A percentile compares a stretch with the other conserved stretches of the same genome.
phyloP scores from a whole-genome alignment of 148 eudicot genomes.

The Nepenthes gracilis region DNA sequence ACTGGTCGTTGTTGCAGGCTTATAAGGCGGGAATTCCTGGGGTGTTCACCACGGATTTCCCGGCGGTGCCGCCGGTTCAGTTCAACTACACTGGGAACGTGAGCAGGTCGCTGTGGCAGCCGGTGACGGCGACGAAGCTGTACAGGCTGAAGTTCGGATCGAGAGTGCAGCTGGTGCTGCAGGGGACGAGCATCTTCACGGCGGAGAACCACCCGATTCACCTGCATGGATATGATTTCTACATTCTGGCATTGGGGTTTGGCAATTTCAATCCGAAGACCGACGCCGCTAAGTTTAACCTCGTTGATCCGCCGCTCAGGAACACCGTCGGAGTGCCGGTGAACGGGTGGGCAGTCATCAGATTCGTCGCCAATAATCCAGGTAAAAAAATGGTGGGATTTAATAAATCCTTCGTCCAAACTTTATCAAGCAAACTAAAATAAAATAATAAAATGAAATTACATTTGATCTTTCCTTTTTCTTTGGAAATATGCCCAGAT shows the following conservation, averaged over 20 bases:
- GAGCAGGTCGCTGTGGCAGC: slow-evolving; percentile 19
- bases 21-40: slow-evolving; percentile 28
- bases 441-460: too few relatives aligned
- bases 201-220: slow-evolving; percentile 69
- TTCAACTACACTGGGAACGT: slow-evolving; percentile 38
- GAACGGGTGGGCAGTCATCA: slow-evolving; percentile 71
- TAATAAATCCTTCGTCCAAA: too few relatives aligned
- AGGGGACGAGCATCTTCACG: slow-evolving; percentile 50
- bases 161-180: slow-evolving; percentile 47
- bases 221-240: slow-evolving; percentile 60
- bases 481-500: too few relatives aligned
- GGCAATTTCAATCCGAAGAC: slow-evolving; percentile 47
- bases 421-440: too few relatives aligned
- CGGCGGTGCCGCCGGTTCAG: slow-evolving; percentile 32
- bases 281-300: slow-evolving; percentile 28
- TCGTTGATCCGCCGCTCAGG: slow-evolving; percentile 57
- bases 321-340: slow-evolving; percentile 61
- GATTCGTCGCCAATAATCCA: slow-evolving; percentile 65
- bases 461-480: too few relatives aligned
- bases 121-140: slow-evolving; percentile 41
- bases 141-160: slow-evolving; percentile 29
- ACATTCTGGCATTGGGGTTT: slow-evolving; percentile 47
- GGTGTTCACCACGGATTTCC: slow-evolving; percentile 42
- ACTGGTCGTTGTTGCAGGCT: slow-evolving; percentile 38
- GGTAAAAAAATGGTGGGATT: slow-evolving; percentile 16